Evolutionary conservation across 306 rosid species (phyloP), one percentile per base, ranked within the genome.

Genomic region (Quercus glauca): DNA sequence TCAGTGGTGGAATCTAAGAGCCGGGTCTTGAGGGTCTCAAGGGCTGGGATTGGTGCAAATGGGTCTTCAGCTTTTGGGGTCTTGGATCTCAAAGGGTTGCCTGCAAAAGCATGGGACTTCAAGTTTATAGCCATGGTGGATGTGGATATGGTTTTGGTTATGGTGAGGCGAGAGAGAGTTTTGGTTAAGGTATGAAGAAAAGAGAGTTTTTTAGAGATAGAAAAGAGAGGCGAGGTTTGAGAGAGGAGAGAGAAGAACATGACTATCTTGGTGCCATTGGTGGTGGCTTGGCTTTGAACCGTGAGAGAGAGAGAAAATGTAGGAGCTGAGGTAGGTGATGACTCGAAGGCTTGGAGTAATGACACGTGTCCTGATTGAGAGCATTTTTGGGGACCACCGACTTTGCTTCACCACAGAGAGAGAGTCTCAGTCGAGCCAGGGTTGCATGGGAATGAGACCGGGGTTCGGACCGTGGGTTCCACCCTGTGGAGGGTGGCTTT

Each of bases 81-180:
- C 78, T 86, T 87, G 77, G 91, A 77, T 53, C 52, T 74, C 5
- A 87, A 75, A 51, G 93, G 94, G 61, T 92, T 90, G 68, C 91
- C 89, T 5, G 97, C 87, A 73, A 92, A 91, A 83, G 93, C 91
- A 26, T 86, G 95, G 41, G 85, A 57, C 18, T 75, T 80, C 33
- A 91, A 71, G 83, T 35, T 87, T 13, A 88, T 78, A 71, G 94
- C 85, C 97, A 92, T 92, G 61, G 88, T 68, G 52, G 82, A 23
- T 45, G 71, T 65, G 25, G 59, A 14, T 12, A 6, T 41, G 71
- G 53, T 49, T 49, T 13, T 12, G 53, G 53, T 49, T 49, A 49
- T 3, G 79, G 80, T 75, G 35, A 75, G 2, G 20, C 49, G 78
- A 14, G 80, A 78, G 58, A 80, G 65, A 68, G 77, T 23, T 55